Conservation (phyloP, 495 filamentous ascomycete species). For the Trichocladium uniseriatum region DNA sequence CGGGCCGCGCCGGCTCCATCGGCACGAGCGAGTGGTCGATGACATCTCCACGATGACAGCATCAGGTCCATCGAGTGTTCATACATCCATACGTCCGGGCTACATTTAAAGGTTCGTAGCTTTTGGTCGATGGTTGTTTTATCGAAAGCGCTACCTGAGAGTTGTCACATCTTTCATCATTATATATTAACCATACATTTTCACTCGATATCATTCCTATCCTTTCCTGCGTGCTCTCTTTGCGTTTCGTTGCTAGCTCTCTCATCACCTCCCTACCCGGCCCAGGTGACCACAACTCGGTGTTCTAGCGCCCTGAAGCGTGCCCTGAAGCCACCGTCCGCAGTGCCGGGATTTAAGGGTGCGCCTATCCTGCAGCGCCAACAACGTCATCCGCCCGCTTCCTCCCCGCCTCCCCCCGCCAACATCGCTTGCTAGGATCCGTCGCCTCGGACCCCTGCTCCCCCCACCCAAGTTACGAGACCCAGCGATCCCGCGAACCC, state of each 20-base stretch:
- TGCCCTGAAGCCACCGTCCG: no score
- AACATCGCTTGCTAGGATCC: not conserved
- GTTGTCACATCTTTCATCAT: no score
- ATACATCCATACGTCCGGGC: no score
- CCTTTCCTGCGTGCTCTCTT: no score
- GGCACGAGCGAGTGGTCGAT: slow-evolving; percentile 1
- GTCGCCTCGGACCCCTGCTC: not conserved
- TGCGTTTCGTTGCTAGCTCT: not conserved
- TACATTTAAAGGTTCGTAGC: no score
- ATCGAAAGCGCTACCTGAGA: no score
- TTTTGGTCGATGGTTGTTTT: not conserved
- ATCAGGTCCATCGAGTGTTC: no score
- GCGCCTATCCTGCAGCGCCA: slow-evolving; percentile 5
- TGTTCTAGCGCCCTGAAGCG: no score
- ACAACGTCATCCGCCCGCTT: slow-evolving; percentile 13
- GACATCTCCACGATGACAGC: not conserved
- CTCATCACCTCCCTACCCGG: no score
- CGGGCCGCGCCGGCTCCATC: slow-evolving; percentile 1
- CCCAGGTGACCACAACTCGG: no score
- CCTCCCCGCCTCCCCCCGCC: not conserved
- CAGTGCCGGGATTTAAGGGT: slow-evolving; percentile 4
- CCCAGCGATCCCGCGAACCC: slow-evolving; percentile 6
- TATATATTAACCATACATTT: no score
- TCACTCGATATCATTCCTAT: no score
- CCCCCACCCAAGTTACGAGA: slow-evolving; percentile 1